These are phyloP conservation scores for Pseudogymnoascus sp. DNA, from an alignment of 2,329 filamentous ascomycete species.

Conservation along the genomic window DNA sequence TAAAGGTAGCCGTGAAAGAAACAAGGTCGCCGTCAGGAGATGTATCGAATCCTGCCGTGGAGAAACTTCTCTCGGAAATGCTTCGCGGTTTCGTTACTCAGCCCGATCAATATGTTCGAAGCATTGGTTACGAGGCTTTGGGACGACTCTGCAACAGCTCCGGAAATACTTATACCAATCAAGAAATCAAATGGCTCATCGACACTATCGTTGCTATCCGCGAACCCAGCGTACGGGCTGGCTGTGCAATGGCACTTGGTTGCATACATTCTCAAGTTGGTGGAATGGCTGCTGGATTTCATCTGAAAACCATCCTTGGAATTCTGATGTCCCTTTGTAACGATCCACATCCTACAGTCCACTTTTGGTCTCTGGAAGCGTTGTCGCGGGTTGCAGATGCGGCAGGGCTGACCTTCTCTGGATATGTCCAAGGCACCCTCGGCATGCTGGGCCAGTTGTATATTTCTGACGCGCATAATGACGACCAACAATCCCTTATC, in stretches of 20 bases:
- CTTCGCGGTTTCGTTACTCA: slow-evolving; percentile 66
- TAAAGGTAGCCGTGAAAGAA: slow-evolving; percentile 80
- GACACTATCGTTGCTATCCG: slow-evolving; percentile 92
- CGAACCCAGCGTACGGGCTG: slow-evolving; percentile 85
- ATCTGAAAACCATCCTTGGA: slow-evolving; percentile 93
- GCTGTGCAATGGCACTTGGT: slow-evolving; percentile 87
- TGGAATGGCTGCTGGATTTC: slow-evolving; percentile 93
- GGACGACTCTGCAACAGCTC: slow-evolving; percentile 70
- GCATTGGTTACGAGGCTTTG: slow-evolving; percentile 74
- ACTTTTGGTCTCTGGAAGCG: slow-evolving; percentile 93
- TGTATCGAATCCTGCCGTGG: slow-evolving; percentile 65
- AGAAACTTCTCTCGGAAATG: slow-evolving; percentile 76
- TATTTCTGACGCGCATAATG: slow-evolving; percentile 81
- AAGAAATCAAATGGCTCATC: slow-evolving; percentile 82
- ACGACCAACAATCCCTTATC: slow-evolving; percentile 68
- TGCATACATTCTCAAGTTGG: slow-evolving; percentile 93
- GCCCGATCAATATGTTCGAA: slow-evolving; percentile 77
- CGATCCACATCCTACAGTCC: slow-evolving; percentile 88
- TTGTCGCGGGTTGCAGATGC: slow-evolving; percentile 81
- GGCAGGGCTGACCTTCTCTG: slow-evolving; percentile 83
- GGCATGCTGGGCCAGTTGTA: slow-evolving; percentile 94
- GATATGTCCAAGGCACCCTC: slow-evolving; percentile 80
- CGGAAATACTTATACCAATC: slow-evolving; percentile 80
- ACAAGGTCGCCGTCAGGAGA: slow-evolving; percentile 65
- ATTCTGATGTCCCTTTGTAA: slow-evolving; percentile 97